These are phyloP conservation scores for Jackrogersella minutella DNA, from an alignment of 495 filamentous ascomycete species.

Conservation along the genomic window DNA sequence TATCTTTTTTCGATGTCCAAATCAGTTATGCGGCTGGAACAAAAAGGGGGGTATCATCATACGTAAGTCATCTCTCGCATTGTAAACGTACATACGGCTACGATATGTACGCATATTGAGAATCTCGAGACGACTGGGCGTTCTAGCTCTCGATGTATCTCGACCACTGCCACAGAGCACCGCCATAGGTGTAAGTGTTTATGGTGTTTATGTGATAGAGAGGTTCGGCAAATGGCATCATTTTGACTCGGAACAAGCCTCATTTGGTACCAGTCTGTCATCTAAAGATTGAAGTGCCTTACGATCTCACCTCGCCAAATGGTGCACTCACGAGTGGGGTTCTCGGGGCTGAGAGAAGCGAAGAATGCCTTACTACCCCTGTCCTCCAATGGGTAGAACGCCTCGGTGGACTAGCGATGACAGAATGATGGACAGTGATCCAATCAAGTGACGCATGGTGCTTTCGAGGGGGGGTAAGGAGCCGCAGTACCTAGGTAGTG, in stretches of 20 bases:
- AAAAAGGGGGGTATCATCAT: conserved; percentile 13
- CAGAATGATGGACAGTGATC: conserved; percentile 33
- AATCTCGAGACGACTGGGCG: conserved; percentile 15
- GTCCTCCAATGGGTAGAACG: conserved; percentile 20
- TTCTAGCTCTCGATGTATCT: conserved; percentile 27
- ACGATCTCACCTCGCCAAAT: conserved; percentile 23
- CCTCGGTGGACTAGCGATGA: conserved; percentile 34
- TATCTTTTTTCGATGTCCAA: too few species aligned
- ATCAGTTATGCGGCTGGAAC: conserved; percentile 24
- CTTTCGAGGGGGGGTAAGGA: conserved; percentile 30
- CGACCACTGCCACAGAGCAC: conserved; percentile 33
- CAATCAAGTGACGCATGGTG: conserved; percentile 23
- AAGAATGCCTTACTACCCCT: conserved; percentile 44
- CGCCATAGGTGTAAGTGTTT: conserved; percentile 23
- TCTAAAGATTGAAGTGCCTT: conserved; percentile 31
- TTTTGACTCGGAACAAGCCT: conserved; percentile 21
- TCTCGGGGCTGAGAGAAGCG: conserved; percentile 45
- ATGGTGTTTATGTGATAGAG: background rate
- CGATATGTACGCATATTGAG: background rate
- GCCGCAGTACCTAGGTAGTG: conserved; percentile 45
- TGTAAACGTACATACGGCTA: background rate
- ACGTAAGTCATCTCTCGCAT: conserved; percentile 11
- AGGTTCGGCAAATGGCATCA: conserved; percentile 26
- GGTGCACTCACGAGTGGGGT: conserved; percentile 36
- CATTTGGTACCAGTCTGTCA: conserved; percentile 17